These are phyloP conservation scores for Escovopsis weberi DNA, from an alignment of 2,329 filamentous ascomycete genomes.

Conservation along the genomic window DNA sequence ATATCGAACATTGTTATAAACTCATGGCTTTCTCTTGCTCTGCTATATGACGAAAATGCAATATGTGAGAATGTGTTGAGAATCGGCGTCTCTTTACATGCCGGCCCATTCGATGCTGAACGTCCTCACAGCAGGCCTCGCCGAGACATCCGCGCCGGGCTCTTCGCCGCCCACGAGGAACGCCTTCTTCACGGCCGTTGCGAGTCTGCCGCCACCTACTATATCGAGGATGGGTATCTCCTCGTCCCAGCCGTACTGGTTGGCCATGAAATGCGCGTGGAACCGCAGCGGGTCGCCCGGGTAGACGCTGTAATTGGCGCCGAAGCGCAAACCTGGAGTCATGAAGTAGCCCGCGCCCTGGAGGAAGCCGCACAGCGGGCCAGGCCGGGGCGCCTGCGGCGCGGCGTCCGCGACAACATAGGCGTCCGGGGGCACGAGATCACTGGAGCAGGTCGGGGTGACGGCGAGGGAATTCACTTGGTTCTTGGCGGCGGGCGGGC, in stretches of 20 bases:
- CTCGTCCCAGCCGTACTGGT: conserved; percentile 76
- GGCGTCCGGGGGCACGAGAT: conserved; percentile 12
- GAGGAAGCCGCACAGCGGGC: conserved; percentile 63
- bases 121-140: conserved; percentile 39
- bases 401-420: conserved; percentile 4
- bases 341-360: conserved; percentile 72
- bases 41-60: no score
- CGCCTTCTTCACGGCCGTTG: conserved; percentile 92
- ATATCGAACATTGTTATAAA: neutral
- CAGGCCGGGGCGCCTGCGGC: conserved; percentile 8
- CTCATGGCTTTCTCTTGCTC: no score
- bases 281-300: conserved; percentile 89
- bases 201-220: conserved; percentile 72
- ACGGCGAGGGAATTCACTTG: conserved; percentile 14
- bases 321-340: conserved; percentile 85
- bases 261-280: conserved; percentile 85
- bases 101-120: conserved; percentile 92
- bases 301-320: conserved; percentile 87
- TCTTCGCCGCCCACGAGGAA: conserved; percentile 68
- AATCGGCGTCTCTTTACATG: conserved; percentile 40
- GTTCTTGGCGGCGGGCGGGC: neutral
- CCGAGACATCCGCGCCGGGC: conserved; percentile 15
- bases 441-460: conserved; percentile 22
- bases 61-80: no score
- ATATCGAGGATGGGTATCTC: conserved; percentile 74